phyloP scores from a whole-genome alignment of 202 grass and related monocot species.

The Thinopyrum obtusiflorum region DNA sequence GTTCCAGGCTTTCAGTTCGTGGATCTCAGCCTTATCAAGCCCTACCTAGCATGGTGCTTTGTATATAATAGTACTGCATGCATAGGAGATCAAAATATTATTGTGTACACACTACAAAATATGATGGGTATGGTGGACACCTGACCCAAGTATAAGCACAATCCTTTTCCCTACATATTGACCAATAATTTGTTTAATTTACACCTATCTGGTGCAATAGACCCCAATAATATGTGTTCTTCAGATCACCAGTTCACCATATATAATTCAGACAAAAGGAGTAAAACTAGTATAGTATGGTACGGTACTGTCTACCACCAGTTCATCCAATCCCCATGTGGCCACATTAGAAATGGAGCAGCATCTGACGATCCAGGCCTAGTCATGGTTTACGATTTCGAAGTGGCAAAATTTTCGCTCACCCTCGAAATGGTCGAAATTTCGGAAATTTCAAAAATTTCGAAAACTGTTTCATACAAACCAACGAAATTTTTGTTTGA shows the following conservation, averaged over 20 bases:
- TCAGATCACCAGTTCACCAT: constrained; percentile 20
- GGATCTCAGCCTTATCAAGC: constrained; percentile 17
- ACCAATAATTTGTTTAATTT: constrained; percentile 12
- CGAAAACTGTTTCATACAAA: too few species aligned
- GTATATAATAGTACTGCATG: background rate
- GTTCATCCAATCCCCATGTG: constrained; percentile 44
- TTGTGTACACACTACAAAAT: constrained; percentile 32
- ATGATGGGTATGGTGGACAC: background rate
- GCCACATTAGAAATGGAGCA: constrained; percentile 62
- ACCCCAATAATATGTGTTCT: background rate
- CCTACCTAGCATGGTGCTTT: constrained; percentile 13
- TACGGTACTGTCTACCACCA: constrained; percentile 35
- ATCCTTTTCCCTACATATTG: constrained; percentile 22
- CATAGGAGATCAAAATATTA: constrained; percentile 15
- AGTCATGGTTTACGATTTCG: too few species aligned
- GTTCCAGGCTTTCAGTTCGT: constrained; percentile 3
- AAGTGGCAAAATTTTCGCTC: too few species aligned
- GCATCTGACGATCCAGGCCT: constrained; percentile 44
- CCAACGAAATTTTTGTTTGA: too few species aligned
- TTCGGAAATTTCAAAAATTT: too few species aligned
- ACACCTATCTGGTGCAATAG: constrained; percentile 16
- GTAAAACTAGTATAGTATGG: background rate
- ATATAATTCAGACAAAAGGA: background rate
- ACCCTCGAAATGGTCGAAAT: too few species aligned
- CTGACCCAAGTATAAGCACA: constrained; percentile 34